Conservation (phyloP, 768 basidiomycete species). For the Pleurotus salmoneostramineus region DNA sequence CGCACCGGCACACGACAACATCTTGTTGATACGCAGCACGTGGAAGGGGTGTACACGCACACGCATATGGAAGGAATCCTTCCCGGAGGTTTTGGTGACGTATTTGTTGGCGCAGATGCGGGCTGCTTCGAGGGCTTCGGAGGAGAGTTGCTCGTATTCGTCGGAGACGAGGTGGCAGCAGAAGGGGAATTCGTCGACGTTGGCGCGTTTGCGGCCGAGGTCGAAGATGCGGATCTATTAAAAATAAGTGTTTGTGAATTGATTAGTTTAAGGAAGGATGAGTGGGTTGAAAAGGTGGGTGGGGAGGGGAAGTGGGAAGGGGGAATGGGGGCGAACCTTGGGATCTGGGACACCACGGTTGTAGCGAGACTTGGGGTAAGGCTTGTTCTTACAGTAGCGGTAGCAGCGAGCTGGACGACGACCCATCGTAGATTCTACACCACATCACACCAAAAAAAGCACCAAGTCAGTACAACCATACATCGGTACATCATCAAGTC, state of each 20-base stretch:
- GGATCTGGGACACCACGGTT: constrained; percentile 98
- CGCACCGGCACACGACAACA: constrained; percentile 98
- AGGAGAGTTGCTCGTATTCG: constrained; percentile 95
- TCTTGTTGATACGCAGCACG: constrained; percentile 99
- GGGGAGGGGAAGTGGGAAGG: background rate
- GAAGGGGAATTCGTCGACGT: constrained; percentile 98
- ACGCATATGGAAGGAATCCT: constrained; percentile 98
- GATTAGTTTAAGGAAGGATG: too few species aligned
- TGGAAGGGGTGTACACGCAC: constrained; percentile 99
- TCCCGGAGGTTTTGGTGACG: constrained; percentile 95
- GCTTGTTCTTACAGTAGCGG: constrained; percentile 99
- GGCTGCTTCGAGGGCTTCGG: constrained; percentile 94
- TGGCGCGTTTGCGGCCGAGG: constrained; percentile 92
- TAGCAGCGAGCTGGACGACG: constrained; percentile 98
- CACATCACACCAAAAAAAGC: too few species aligned
- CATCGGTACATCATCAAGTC: too few species aligned
- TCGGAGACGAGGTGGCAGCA: constrained; percentile 95
- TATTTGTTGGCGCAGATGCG: constrained; percentile 99
- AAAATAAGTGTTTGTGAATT: background rate
- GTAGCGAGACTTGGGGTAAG: constrained; percentile 92
- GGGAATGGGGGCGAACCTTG: constrained; percentile 47
- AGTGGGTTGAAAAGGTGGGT: too few species aligned
- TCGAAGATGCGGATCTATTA: constrained; percentile 92
- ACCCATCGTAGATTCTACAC: constrained; percentile 71
- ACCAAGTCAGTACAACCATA: too few species aligned